These are phyloP conservation scores for Sequoiadendron giganteum DNA, from an alignment of 75 land plant genomes.

Conservation along the genomic window DNA sequence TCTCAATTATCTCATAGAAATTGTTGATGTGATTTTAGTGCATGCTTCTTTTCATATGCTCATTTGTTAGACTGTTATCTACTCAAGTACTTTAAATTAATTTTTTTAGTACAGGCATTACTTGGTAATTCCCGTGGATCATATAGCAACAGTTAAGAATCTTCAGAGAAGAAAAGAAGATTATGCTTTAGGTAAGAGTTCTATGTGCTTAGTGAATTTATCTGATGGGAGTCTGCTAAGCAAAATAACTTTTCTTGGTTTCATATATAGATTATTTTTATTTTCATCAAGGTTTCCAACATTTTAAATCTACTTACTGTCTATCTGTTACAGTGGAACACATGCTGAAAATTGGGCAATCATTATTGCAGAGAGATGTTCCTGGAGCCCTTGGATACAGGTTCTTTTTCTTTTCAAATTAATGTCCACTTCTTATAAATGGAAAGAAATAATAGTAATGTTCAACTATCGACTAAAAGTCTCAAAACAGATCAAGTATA, in stretches of 20 bases:
- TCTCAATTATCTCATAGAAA: not conserved
- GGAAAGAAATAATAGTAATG: not conserved
- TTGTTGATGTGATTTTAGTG: not conserved
- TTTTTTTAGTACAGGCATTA: conserved; percentile 55
- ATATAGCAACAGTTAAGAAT: conserved; percentile 62
- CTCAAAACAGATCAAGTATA: not conserved
- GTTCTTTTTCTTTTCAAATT: conserved; percentile 18
- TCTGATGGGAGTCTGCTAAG: not conserved
- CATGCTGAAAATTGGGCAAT: conserved; percentile 68
- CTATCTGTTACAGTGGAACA: conserved; percentile 41
- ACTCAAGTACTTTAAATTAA: not conserved
- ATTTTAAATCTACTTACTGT: conserved; percentile 9
- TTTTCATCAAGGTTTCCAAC: not conserved
- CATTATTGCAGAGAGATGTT: conserved; percentile 56
- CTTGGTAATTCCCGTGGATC: conserved; percentile 73
- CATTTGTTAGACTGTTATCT: not conserved
- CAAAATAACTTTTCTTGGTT: not conserved
- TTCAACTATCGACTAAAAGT: not conserved
- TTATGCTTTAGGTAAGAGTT: conserved; percentile 49
- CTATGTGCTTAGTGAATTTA: not conserved
- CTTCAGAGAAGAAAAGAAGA: conserved; percentile 59
- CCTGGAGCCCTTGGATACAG: conserved; percentile 45
- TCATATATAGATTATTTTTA: not conserved
- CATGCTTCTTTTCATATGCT: not conserved
- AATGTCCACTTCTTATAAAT: not conserved